Evolutionary conservation across 441 rosid genomes (phyloP).

Genomic region (Erodium trifolium): DNA sequence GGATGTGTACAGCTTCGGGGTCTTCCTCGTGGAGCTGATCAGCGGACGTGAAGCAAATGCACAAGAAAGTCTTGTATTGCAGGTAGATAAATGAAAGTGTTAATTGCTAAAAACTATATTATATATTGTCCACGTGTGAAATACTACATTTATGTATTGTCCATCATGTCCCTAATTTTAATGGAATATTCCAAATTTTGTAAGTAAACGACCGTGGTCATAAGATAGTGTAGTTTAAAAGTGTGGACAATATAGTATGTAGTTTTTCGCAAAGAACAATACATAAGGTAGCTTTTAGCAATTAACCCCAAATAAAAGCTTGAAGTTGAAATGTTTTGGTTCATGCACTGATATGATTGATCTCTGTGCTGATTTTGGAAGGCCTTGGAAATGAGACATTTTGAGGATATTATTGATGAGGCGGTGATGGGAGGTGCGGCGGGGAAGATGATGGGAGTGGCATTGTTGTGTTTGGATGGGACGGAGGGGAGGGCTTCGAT

Average conservation of each 20-base stretch:
- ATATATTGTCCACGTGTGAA: too few relatives aligned
- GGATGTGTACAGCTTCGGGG: constrained; percentile 43
- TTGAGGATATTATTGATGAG: constrained; percentile 24
- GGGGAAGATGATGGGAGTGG: constrained; percentile 27
- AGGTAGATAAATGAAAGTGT: constrained; percentile 20
- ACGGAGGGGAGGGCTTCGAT: constrained; percentile 28
- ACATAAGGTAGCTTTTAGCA: too few relatives aligned
- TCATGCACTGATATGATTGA: neutral
- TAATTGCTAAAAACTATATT: too few relatives aligned
- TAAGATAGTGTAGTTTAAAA: too few relatives aligned
- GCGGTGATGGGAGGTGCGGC: constrained; percentile 21
- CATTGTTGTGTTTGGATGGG: constrained; percentile 28
- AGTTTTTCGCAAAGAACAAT: too few relatives aligned
- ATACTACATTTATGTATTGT: too few relatives aligned
- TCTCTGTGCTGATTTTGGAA: constrained; percentile 14
- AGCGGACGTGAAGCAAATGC: constrained; percentile 32
- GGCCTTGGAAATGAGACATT: constrained; percentile 18
- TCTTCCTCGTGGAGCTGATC: constrained; percentile 35
- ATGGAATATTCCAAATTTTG: too few relatives aligned
- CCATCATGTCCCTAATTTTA: too few relatives aligned
- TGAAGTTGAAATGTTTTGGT: neutral
- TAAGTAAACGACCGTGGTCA: too few relatives aligned
- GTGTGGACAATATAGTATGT: too few relatives aligned
- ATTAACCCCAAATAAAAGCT: neutral
- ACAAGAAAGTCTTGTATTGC: constrained; percentile 21